Evolutionary conservation across 2,329 filamentous ascomycete species (phyloP), one percentile per base, ranked within the genome.

Genomic region (Colletotrichum cereale): DNA sequence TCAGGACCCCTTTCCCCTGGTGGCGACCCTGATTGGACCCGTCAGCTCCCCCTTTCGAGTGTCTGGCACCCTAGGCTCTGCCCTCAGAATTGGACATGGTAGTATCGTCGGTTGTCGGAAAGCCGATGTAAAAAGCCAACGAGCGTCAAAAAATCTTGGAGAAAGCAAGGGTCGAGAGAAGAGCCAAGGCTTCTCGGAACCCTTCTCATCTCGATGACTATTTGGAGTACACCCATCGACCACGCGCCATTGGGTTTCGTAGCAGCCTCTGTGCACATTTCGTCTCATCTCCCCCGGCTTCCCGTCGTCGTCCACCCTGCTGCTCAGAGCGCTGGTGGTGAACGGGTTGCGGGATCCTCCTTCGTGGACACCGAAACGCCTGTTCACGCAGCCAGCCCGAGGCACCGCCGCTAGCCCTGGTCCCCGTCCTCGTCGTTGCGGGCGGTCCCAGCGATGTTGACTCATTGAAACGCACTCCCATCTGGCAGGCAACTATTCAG

Each of bases 251-350:
- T 67, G 52, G 53, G 68, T 68, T 71, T 60, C 44, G 57, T 44
- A 58, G 31, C 44, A 42, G 52, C 47, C 68, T 71, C 65, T 71
- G 65, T 71, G 68, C 68, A 44, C 58, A 65, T 63, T 68, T 71
- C 68, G 64, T 71, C 68, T 68, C 57, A 71, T 71, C 52, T 60
- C 36, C 62, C 36, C 67, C 36, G 42, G 50, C 68, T 63, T 68
- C 52, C 68, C 65, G 68, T 68, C 52, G 18, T 58, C 53, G 68
- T 58, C 58, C 68, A 47, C 47, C 53, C 36, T 67, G 52, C 38
- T 42, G 58, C 68, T 62, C 65, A 42, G 64, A 14, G 57, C 48
- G 42, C 31, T 62, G 31, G 24, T 67, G 24, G 26, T 52, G 57
- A 40, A 67, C 38, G 11, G 50, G 16, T 53, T 69, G 64, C 50